Evolutionary conservation across 768 basidiomycete species (phyloP).

Genomic region (Lactarius hatsudake): DNA sequence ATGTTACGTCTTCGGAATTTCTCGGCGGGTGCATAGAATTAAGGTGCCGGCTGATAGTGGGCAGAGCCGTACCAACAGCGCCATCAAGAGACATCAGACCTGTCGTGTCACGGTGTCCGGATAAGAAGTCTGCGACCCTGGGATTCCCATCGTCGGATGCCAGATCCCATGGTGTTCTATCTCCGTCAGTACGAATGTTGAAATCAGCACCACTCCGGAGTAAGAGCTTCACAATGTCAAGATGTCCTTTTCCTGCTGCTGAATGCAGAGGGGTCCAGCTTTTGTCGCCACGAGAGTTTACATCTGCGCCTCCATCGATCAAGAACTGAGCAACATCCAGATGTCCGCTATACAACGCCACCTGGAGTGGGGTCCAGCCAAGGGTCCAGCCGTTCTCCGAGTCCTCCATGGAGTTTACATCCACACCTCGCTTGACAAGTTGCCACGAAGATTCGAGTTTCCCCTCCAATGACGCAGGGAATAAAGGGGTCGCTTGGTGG

Average conservation of each 20-base stretch:
- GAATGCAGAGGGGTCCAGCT: not conserved
- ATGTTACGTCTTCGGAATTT: too few relatives aligned
- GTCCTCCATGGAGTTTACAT: too few relatives aligned
- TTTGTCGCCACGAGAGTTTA: not conserved
- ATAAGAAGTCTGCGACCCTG: not conserved
- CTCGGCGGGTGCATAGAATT: too few relatives aligned
- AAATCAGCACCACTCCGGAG: not conserved
- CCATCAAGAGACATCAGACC: not conserved
- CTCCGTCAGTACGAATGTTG: not conserved
- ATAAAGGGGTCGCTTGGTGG: too few relatives aligned
- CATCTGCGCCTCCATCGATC: too few relatives aligned
- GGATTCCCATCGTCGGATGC: not conserved
- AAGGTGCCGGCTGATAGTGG: not conserved
- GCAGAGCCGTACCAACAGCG: not conserved
- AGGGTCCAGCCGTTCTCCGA: too few relatives aligned
- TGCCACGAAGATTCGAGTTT: too few relatives aligned
- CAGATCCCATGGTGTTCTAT: not conserved
- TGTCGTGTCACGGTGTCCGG: not conserved
- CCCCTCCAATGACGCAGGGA: too few relatives aligned
- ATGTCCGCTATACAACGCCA: too few relatives aligned
- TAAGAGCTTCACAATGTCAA: not conserved
- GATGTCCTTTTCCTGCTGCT: not conserved
- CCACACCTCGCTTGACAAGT: too few relatives aligned
- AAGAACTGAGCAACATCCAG: too few relatives aligned
- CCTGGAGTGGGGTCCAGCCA: too few relatives aligned